These are phyloP conservation scores for Vachellia collinsii DNA, from an alignment of 306 rosid genomes.

Conservation along the genomic window DNA sequence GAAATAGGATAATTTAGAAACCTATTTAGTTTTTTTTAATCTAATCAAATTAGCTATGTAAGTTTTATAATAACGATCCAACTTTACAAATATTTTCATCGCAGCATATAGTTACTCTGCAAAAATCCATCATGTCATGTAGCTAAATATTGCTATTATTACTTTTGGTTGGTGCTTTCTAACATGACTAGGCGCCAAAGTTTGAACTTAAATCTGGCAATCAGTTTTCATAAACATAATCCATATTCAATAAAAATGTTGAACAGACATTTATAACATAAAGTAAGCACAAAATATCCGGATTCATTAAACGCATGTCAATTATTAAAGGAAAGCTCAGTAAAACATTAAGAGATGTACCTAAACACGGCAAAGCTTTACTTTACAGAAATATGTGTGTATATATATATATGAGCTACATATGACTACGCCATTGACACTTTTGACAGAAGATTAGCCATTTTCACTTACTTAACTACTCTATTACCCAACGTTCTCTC, in stretches of 20 bases:
- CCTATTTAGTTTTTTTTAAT: no score
- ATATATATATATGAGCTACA: not conserved
- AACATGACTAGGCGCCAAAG: not conserved
- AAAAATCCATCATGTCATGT: not conserved
- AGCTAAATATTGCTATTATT: not conserved
- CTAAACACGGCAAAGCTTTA: conserved; percentile 29
- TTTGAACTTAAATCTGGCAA: not conserved
- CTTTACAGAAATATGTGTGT: not conserved
- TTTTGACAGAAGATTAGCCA: conserved; percentile 32
- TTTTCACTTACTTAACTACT: conserved; percentile 30
- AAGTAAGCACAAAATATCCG: not conserved
- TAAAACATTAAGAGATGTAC: conserved; percentile 2
- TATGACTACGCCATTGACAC: conserved; percentile 30
- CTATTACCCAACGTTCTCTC: conserved; percentile 29
- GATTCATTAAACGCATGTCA: conserved; percentile 25
- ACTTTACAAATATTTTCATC: not conserved
- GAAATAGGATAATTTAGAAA: no score
- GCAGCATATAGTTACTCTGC: not conserved
- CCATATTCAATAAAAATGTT: not conserved
- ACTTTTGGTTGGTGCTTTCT: not conserved
- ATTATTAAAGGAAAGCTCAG: conserved; percentile 30
- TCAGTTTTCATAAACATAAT: not conserved
- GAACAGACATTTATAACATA: not conserved
- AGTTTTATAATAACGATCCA: not conserved
- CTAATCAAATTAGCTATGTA: no score